These are phyloP conservation scores for Xylariales sp. DNA, from an alignment of 2,329 filamentous ascomycete genomes.

Conservation along the genomic window DNA sequence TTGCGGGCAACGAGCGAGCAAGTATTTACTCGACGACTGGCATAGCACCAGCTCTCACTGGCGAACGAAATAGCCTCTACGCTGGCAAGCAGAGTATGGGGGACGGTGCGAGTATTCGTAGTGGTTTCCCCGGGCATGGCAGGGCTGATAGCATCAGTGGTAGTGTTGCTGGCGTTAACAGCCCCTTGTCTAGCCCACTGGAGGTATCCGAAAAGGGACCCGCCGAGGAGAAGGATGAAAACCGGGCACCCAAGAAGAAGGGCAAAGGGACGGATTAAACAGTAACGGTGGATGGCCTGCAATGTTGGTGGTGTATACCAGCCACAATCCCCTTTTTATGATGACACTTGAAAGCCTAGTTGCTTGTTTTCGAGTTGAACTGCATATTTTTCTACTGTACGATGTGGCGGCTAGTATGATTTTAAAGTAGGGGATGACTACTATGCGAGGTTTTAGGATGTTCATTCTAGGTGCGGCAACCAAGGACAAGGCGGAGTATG, in stretches of 20 bases:
- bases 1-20: conserved; percentile 69
- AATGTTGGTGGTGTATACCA: conserved; percentile 1
- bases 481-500: conserved; percentile 18
- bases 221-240: conserved; percentile 49
- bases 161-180: conserved; percentile 73
- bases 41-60: conserved; percentile 71
- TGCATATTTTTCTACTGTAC: conserved; percentile 15
- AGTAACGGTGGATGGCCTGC: not conserved
- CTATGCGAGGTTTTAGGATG: conserved; percentile 5
- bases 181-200: conserved; percentile 70
- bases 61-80: conserved; percentile 86
- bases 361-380: conserved; percentile 1
- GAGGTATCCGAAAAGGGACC: conserved; percentile 54
- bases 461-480: conserved; percentile 14
- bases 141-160: conserved; percentile 85
- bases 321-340: not conserved
- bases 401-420: conserved; percentile 1
- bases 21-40: conserved; percentile 85
- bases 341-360: conserved; percentile 2
- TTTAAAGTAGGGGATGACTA: conserved; percentile 4
- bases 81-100: conserved; percentile 67
- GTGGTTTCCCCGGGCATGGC: conserved; percentile 79
- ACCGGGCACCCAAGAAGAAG: conserved; percentile 34
- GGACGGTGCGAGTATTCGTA: conserved; percentile 82
- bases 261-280: conserved; percentile 37